Percentiles rank a stretch among this genome's conserved stretches.
phyloP scores from a whole-genome alignment of 192 early-diverging fungal species.

The Dispira simplex region DNA sequence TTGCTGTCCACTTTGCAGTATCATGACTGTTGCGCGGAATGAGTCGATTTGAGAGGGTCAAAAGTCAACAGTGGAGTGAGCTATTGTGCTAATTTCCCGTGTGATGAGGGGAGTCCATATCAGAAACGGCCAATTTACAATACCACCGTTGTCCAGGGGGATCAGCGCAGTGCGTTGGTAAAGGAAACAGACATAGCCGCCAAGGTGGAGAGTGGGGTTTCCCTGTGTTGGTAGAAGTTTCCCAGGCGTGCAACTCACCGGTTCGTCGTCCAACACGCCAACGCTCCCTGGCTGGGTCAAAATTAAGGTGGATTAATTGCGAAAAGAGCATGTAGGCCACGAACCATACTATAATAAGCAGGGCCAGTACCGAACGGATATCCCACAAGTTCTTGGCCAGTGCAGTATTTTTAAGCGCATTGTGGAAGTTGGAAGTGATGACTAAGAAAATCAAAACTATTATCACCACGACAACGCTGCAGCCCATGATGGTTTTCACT shows the following conservation, averaged over 20 bases:
- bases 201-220: neutral
- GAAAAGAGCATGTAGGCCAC: slow-evolving; percentile 1
- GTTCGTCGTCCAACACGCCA: neutral
- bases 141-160: neutral
- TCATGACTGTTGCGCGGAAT: no score
- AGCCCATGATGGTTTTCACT: neutral
- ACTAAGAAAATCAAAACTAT: neutral
- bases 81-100: neutral
- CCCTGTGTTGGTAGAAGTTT: neutral
- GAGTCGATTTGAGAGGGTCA: no score
- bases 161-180: neutral
- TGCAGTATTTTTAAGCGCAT: neutral
- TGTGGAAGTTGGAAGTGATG: neutral
- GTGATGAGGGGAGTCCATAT: neutral
- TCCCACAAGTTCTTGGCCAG: neutral
- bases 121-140: neutral
- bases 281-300: neutral
- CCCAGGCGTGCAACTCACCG: neutral
- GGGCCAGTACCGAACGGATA: neutral
- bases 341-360: neutral
- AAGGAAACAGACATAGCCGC: neutral
- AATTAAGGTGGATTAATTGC: neutral
- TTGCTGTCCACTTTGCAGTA: no score
- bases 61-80: neutral
- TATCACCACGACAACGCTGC: neutral